Base-by-base conservation (phyloP, 495 filamentous ascomycete genomes). In the Hyaloscypha finlandica region DNA sequence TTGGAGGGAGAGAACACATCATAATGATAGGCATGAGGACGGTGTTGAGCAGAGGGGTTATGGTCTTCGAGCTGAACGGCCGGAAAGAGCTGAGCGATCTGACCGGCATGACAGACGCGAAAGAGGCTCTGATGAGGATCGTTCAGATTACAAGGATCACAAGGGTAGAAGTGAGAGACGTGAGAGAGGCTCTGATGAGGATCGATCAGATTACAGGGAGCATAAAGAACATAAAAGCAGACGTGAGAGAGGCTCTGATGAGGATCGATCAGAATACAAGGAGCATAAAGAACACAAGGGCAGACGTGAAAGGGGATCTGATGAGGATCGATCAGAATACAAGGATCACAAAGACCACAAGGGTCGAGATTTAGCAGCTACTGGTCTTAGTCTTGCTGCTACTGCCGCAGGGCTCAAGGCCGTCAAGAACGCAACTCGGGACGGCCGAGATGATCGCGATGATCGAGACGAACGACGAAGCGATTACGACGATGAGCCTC, bases 401-500 rank as follows among this genome's bases (percentile, higher is more conserved):
- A 75, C 55, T 22, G 72, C 72, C 30, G 25, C 72, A 20, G 72
- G 72, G 25, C 25, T 74, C 58, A 70, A 69, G 22, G 67, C 72
- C 19, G 60, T 65, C n/a, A 70, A 70, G 60, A 73, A 70, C 20
- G 60, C 56, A 6, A 66, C 29, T 48, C 66, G 59, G 16, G 70
- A 70, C 51, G 59, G 67, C 37, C 35, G 61, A 51, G 71, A 71
- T 32, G 69, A 69, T n/a, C 65, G 65, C 19, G 71, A 74, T 9
- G 79, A 79, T 12, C 74, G 70, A 14, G 78, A 81, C 30, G 75
- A 75, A 0, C 73, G 72, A 19, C 76, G 78, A 56, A 71, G 69
- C 59, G 78, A 77, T 20, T 69, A 70, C 31, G 71, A 76, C 14
- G 73, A 73, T 11, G 76, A 59, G 74, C 80, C 52, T 68, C 75